Evolutionary conservation across 1,139 yeast genomes (phyloP), one percentile per base, ranked within the genome.

Genomic region (Suhomyces choctaworum): DNA sequence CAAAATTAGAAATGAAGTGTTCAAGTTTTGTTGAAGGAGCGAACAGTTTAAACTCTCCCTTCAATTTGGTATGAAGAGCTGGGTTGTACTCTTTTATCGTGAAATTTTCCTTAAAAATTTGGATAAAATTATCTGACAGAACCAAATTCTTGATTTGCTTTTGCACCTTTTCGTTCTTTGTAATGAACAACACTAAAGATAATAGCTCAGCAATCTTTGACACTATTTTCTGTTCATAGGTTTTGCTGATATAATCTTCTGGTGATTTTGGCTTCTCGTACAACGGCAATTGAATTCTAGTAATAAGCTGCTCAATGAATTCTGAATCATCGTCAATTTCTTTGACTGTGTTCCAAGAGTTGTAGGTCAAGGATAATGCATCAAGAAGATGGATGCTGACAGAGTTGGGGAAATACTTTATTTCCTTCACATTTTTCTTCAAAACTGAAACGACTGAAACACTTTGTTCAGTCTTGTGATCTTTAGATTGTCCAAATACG

Each of bases 161-260:
- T 36, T 62, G 51, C 61, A 67, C 52, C 37, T 54, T 50, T 8
- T 59, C 57, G 38, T 73, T 72, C 24, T 71, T 65, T 1, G 82
- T 70, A 2, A 87, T 80, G 59, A 80, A 86, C 22, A 86, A 61
- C 38, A 82, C 76, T 25, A 87, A 66, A 0, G 96, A 88, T 41
- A 88, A 67, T 7, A 88, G 80, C 47, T 85, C 92, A 4, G 86
- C 76, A 12, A 86, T 76, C 48, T 82, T 79, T 1, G 95, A 77
- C 4, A 80, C 65, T 32, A 82, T 61, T 37, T 76, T 76, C 45
- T 76, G 71, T 35, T 75, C 74, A 47, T 80, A 79, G 34, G 83
- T 78, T 11, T 65, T 59, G n/a, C 66, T 60, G 12, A 76, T 62
- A 36, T 55, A 60, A 7, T 48, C 55, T 4, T 52, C 60, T 3